These are phyloP conservation scores for Madurella fahalii DNA, from an alignment of 2,329 filamentous ascomycete genomes.

Conservation along the genomic window DNA sequence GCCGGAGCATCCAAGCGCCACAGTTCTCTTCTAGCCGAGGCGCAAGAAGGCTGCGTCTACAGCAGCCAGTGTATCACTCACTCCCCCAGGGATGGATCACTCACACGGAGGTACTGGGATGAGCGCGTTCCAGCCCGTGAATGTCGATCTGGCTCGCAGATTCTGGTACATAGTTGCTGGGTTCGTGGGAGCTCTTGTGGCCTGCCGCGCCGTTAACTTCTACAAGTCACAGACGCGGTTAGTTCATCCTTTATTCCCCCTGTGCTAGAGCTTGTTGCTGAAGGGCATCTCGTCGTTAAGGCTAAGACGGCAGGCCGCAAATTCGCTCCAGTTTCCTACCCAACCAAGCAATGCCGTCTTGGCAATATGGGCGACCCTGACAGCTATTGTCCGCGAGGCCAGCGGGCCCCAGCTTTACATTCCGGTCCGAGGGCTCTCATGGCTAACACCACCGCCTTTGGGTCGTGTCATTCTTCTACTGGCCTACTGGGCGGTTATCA, in stretches of 20 bases:
- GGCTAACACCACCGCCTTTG: conserved; percentile 55
- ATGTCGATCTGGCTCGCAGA: conserved; percentile 48
- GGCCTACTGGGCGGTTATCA: conserved; percentile 56
- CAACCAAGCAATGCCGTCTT: conserved; percentile 43
- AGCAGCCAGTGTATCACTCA: background rate
- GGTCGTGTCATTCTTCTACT: conserved; percentile 53
- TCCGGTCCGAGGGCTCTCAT: conserved; percentile 43
- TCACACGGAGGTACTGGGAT: conserved; percentile 31
- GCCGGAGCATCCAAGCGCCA: too few relatives aligned
- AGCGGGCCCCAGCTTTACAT: conserved; percentile 54
- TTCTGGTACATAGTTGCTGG: conserved; percentile 58
- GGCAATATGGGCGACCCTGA: conserved; percentile 56
- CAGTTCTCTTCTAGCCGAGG: too few relatives aligned
- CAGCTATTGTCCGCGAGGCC: conserved; percentile 53
- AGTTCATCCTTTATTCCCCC: conserved; percentile 10
- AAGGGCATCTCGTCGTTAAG: conserved; percentile 31
- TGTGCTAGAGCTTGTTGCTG: background rate
- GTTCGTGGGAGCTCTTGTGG: conserved; percentile 41
- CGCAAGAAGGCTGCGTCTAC: background rate
- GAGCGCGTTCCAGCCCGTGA: conserved; percentile 41
- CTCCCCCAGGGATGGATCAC: conserved; percentile 25
- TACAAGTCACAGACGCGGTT: conserved; percentile 42
- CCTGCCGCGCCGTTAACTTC: conserved; percentile 41
- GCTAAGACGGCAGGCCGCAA: conserved; percentile 41
- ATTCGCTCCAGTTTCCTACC: conserved; percentile 47